Conservation (phyloP, 345 rosid species). For the Populus davidiana region DNA sequence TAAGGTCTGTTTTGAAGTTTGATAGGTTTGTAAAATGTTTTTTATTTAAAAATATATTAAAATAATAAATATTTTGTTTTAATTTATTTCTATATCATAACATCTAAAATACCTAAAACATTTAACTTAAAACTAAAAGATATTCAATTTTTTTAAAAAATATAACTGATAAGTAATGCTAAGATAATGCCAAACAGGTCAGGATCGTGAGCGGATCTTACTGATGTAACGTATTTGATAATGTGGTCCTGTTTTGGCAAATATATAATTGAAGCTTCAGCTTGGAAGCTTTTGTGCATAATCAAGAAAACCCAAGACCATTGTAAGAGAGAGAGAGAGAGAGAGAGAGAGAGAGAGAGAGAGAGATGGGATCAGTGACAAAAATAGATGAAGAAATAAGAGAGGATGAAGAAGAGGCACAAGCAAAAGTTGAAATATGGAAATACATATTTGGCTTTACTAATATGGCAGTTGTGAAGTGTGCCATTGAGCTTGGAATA, state of each 20-base stretch:
- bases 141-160: too few species aligned
- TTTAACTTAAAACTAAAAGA: too few species aligned
- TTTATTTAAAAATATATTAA: too few species aligned
- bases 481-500: slow-evolving; percentile 74
- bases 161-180: too few species aligned
- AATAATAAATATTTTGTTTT: too few species aligned
- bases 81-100: too few species aligned
- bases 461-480: slow-evolving; percentile 59
- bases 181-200: too few species aligned
- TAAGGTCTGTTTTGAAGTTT: too few species aligned
- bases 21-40: too few species aligned
- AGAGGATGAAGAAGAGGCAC: slow-evolving; percentile 26
- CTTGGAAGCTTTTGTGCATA: neutral
- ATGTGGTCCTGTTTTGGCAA: neutral
- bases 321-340: neutral
- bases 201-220: too few species aligned
- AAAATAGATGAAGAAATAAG: neutral
- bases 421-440: slow-evolving; percentile 54
- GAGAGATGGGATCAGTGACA: slow-evolving; percentile 6
- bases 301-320: neutral
- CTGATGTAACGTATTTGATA: too few species aligned
- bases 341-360: neutral
- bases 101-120: too few species aligned
- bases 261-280: neutral
- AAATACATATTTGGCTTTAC: slow-evolving; percentile 48